A percentile compares a stretch with the other conserved stretches of the same genome.
These are phyloP conservation scores for Boeremia lycopersici DNA, from an alignment of 2,329 filamentous ascomycete species.

Conservation along the genomic window DNA sequence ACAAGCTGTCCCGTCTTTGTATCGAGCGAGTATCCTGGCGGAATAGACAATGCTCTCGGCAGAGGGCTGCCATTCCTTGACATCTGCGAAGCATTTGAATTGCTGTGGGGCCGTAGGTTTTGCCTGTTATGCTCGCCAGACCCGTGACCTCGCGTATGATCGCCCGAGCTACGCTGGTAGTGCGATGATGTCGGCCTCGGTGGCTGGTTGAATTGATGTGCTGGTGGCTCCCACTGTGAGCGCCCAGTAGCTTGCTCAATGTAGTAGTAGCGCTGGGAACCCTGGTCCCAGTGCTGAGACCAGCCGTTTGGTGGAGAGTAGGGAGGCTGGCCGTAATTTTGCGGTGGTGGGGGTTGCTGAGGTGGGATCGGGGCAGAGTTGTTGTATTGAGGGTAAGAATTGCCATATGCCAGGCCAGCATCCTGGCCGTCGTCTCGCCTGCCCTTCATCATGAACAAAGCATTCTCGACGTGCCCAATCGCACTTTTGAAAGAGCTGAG, in stretches of 20 bases:
- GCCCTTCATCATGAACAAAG: conserved; percentile 15
- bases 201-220: conserved; percentile 1
- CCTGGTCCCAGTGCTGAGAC: conserved; percentile 66
- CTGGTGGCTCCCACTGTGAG: conserved; percentile 63
- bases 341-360: conserved; percentile 8
- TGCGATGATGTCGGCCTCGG: conserved; percentile 9
- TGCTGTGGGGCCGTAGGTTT: conserved; percentile 8
- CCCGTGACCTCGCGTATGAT: not conserved
- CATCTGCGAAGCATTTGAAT: conserved; percentile 7
- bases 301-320: conserved; percentile 55
- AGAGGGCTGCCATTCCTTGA: conserved; percentile 8
- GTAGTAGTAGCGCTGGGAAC: conserved; percentile 67
- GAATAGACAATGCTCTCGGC: conserved; percentile 11
- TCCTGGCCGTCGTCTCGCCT: conserved; percentile 1
- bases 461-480: conserved; percentile 17
- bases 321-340: conserved; percentile 15
- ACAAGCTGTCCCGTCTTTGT: conserved; percentile 17
- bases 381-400: conserved; percentile 9
- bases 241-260: conserved; percentile 64
- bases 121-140: conserved; percentile 6
- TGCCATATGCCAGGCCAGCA: conserved; percentile 9
- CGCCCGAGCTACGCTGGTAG: conserved; percentile 2
- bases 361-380: conserved; percentile 7
- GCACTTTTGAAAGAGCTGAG: conserved; percentile 14
- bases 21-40: conserved; percentile 15